Conservation (phyloP, 768 basidiomycete genomes). For the Russula emetica region DNA sequence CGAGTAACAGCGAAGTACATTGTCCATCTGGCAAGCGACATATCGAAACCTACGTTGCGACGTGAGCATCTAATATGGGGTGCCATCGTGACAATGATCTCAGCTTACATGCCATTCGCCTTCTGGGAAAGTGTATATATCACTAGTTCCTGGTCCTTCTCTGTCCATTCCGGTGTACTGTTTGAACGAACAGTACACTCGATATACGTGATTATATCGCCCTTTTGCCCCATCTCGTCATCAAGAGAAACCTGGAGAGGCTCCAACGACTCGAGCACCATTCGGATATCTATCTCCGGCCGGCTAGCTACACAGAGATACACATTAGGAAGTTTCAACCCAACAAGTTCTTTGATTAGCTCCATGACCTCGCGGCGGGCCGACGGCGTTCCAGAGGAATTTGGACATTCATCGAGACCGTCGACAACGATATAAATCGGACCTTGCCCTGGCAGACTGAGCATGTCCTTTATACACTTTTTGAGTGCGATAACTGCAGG, state of each 20-base stretch:
- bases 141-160: neutral
- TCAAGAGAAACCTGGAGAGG: neutral
- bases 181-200: neutral
- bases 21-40: neutral
- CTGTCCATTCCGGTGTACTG: conserved; percentile 11
- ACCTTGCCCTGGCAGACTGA: neutral
- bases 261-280: neutral
- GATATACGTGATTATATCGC: neutral
- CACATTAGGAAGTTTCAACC: neutral
- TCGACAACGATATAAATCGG: neutral
- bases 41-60: neutral
- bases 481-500: neutral
- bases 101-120: conserved; percentile 1
- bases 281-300: neutral
- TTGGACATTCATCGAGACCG: neutral
- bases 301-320: neutral
- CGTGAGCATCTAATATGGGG: neutral
- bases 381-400: neutral
- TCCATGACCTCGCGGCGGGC: conserved; percentile 1
- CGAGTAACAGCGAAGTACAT: neutral
- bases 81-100: neutral
- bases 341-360: neutral
- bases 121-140: neutral
- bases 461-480: neutral
- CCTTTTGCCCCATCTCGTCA: neutral